phyloP scores from a whole-genome alignment of 495 filamentous ascomycete genomes.

The Endocarpon pusillum region DNA sequence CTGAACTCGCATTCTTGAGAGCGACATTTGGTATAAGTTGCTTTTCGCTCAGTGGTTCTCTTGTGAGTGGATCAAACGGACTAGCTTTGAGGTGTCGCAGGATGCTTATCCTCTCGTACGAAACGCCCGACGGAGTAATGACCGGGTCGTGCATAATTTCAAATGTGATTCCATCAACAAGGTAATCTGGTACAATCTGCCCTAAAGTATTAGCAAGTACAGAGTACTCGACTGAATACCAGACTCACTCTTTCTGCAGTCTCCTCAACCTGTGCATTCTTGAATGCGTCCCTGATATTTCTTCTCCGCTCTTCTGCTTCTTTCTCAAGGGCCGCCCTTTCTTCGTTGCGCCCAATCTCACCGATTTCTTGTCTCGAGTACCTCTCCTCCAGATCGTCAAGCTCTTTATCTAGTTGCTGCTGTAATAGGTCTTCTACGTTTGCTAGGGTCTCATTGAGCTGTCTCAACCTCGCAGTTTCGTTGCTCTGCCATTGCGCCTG shows the following conservation, averaged over 20 bases:
- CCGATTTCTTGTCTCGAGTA: conserved; percentile 29
- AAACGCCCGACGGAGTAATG: conserved; percentile 70
- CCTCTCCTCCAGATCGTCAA: conserved; percentile 29
- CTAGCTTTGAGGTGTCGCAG: conserved; percentile 65
- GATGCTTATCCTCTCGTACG: conserved; percentile 80
- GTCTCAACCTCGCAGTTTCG: conserved; percentile 29
- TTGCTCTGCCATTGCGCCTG: conserved; percentile 40
- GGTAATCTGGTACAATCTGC: conserved; percentile 65
- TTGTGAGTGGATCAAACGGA: conserved; percentile 65
- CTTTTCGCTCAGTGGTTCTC: conserved; percentile 46
- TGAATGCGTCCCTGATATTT: conserved; percentile 29
- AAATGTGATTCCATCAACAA: conserved; percentile 82
- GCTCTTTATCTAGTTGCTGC: conserved; percentile 35
- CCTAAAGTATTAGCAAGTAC: conserved; percentile 5
- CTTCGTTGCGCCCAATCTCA: conserved; percentile 26
- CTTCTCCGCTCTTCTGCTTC: conserved; percentile 32
- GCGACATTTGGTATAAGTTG: conserved; percentile 77
- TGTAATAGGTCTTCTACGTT: conserved; percentile 32
- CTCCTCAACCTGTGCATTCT: conserved; percentile 29
- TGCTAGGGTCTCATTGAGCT: conserved; percentile 28
- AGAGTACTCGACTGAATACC: not conserved
- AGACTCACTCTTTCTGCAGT: conserved; percentile 42
- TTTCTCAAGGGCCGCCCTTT: conserved; percentile 23
- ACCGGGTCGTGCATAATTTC: conserved; percentile 87
- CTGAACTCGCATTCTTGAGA: conserved; percentile 66